Evolutionary conservation across 2,329 filamentous ascomycete species (phyloP), one percentile per base, ranked within the genome.

Genomic region (Pyrenophora graminea): DNA sequence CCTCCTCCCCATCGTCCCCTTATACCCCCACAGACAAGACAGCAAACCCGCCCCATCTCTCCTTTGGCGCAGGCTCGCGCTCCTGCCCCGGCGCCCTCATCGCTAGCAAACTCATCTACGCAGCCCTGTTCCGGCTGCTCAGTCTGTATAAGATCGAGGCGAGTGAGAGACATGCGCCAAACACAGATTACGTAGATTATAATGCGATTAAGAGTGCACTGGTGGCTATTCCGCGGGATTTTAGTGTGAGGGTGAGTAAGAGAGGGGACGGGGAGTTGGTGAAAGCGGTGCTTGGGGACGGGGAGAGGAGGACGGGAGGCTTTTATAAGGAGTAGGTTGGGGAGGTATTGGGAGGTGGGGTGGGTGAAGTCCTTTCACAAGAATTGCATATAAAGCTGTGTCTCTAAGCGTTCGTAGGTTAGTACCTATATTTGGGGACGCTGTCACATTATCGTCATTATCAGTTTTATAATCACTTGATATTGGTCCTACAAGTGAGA

Each of bases 161-260:
- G 19, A 77, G 74, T 58, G 72, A 78, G 43, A 61, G 65, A 0
- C 69, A 78, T 37, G 82, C 82, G 0, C 83, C 82, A 0, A 85
- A 84, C 56, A 85, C 82, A 0, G 82, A 85, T 61, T 85, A 85
- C 54, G 79, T 85, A 4, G 82, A 85, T 4, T 85, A 85, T 59
- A 85, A 85, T 57, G 76, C 81, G 59, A 79, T 84, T 59, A 85
- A 85, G 68, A 79, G 77, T 1, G 82, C 82, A 0, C 59, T 85
- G 30, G 82, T 85, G 10, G 83, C 83, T 0, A 85, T 85, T 43
- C 83, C 83, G 1, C 69, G 78, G 38, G 77, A 83, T 38, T 85
- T 85, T 65, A 83, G 82, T 59, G 77, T 85, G 4, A 80, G 73
- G 60, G 66, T 85, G n/a, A 71, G 83, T 13, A 80, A 81, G 0